A percentile compares a stretch with the other conserved stretches of the same genome.
Conservation (phyloP, 805 yeast genomes). For the Candida adriatica region DNA sequence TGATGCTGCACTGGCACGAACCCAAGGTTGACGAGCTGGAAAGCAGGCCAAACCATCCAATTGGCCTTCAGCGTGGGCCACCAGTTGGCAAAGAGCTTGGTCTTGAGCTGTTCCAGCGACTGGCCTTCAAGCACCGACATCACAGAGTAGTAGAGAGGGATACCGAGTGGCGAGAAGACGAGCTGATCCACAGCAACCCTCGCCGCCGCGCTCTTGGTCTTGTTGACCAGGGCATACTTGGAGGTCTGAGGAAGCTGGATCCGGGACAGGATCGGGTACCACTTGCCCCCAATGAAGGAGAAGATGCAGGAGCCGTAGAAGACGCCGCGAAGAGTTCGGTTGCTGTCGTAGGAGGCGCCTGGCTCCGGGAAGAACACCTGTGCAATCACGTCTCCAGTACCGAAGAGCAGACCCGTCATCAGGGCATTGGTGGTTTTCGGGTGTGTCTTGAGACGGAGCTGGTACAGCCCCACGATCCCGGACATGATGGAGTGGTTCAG, state of each 20-base stretch:
- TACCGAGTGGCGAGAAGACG: constrained; percentile 69
- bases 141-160: constrained; percentile 63
- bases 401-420: constrained; percentile 57
- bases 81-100: constrained; percentile 45
- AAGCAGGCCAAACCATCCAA: constrained; percentile 88
- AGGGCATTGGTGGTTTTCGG: constrained; percentile 50
- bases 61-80: constrained; percentile 64
- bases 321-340: constrained; percentile 56
- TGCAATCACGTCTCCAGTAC: constrained; percentile 70
- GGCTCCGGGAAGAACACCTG: constrained; percentile 42
- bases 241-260: constrained; percentile 31
- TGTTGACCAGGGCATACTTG: constrained; percentile 12
- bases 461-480: constrained; percentile 15
- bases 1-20: constrained; percentile 68
- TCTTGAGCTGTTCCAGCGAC: constrained; percentile 30
- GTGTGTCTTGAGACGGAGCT: constrained; percentile 27
- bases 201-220: constrained; percentile 30
- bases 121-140: constrained; percentile 64
- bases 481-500: background rate
- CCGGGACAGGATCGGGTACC: constrained; percentile 52
- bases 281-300: constrained; percentile 66
- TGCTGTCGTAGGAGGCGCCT: constrained; percentile 34
- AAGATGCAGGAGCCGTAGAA: constrained; percentile 68
- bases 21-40: constrained; percentile 73
- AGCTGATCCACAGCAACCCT: constrained; percentile 69